Evolutionary conservation across 2,329 filamentous ascomycete species (phyloP), one percentile per base, ranked within the genome.

Genomic region (Colletotrichum lindemuthianum): DNA sequence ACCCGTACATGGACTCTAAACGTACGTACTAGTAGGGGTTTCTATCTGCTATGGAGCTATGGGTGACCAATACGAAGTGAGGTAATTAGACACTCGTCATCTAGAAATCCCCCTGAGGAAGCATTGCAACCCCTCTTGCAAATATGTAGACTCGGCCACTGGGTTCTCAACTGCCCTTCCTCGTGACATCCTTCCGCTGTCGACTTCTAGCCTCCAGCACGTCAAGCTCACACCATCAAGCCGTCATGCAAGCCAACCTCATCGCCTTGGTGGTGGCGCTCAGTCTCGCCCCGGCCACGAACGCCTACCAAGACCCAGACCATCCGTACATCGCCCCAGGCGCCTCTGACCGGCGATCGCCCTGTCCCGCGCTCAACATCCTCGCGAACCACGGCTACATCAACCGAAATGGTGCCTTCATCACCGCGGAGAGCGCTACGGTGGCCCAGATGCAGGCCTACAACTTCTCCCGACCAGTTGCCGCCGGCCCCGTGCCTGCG

Each of bases 341-440:
- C 10, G 8, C 50, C 24, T 48, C 58, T 34, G 50, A 60, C 9
- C 58, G 50, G n/a, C 50, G 57, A 7, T 59, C 57, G 1, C 57
- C 57, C 15, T 59, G 57, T 15, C 58, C 50, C n/a, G 43, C 43
- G 2, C 43, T 60, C 8, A 55, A 60, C 6, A 55, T 60, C 11
- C 36, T 60, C n/a, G 50, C 58, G 16, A 55, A 55, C 24, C 58
- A 60, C 43, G 50, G 58, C 36, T 49, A 40, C 58, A 60, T 60
- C 50, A 54, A 47, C 32, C 57, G 57, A 48, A 16, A 44, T 9
- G 57, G 49, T 8, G 24, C 50, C 32, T 60, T 49, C 58, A 34
- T 60, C 58, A 55, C 58, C 34, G 51, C n/a, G 10, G 41, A 54
- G 43, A 49, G 43, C n/a, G 57, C 57, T 48, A 59, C 57, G 2